These are phyloP conservation scores for Scopulariopsis brevicaulis DNA, from an alignment of 2,329 filamentous ascomycete species.

Conservation along the genomic window DNA sequence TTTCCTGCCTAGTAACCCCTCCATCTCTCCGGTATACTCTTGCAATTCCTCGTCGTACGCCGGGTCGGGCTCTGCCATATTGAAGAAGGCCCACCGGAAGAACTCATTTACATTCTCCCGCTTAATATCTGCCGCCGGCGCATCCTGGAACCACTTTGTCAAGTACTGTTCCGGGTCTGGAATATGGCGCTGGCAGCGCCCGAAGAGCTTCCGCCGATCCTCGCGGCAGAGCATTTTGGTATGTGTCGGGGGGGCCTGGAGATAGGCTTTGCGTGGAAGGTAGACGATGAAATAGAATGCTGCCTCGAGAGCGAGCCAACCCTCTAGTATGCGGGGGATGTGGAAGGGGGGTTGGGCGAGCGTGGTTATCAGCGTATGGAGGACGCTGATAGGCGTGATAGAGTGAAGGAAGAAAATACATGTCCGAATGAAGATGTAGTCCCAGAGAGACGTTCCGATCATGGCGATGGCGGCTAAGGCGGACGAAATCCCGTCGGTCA, in stretches of 20 bases:
- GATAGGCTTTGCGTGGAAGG: slow-evolving; percentile 34
- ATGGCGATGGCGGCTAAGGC: not conserved
- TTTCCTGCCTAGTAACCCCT: slow-evolving; percentile 35
- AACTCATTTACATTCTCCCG: slow-evolving; percentile 50
- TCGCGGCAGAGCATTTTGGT: slow-evolving; percentile 29
- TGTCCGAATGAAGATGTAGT: slow-evolving; percentile 26
- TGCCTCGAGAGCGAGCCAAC: slow-evolving; percentile 35
- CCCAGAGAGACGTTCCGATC: slow-evolving; percentile 9
- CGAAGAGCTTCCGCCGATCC: slow-evolving; percentile 36
- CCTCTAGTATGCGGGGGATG: slow-evolving; percentile 21
- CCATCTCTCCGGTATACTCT: slow-evolving; percentile 36
- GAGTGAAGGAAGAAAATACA: slow-evolving; percentile 35
- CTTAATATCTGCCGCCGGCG: slow-evolving; percentile 37
- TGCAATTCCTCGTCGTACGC: slow-evolving; percentile 42
- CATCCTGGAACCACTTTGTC: slow-evolving; percentile 45
- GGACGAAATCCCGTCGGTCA: too few relatives aligned
- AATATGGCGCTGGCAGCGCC: slow-evolving; percentile 36
- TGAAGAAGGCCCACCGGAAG: slow-evolving; percentile 48
- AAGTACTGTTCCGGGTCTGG: slow-evolving; percentile 40
- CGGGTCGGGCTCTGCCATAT: slow-evolving; percentile 26
- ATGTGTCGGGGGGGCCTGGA: slow-evolving; percentile 39
- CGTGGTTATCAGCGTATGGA: slow-evolving; percentile 24
- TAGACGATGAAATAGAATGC: slow-evolving; percentile 42
- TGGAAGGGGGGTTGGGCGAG: slow-evolving; percentile 14
- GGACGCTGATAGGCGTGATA: slow-evolving; percentile 34